Evolutionary conservation across 108 stramenopile genomes (phyloP).

Genomic region (Bacterosira constricta): DNA sequence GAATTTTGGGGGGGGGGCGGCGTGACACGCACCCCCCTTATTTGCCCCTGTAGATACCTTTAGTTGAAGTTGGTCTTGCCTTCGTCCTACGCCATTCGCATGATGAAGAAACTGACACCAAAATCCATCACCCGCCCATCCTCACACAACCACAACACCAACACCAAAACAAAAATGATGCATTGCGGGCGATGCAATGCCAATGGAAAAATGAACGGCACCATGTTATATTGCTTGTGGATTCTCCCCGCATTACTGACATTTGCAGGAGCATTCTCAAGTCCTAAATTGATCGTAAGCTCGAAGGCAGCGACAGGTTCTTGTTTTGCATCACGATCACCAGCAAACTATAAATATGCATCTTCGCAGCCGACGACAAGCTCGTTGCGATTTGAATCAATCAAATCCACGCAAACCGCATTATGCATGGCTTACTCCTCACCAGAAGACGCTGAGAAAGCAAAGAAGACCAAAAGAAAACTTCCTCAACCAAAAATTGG

Average conservation of each 20-base stretch:
- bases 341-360: background rate
- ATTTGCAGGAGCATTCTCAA: background rate
- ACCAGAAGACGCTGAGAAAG: constrained; percentile 23
- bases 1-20: too few species aligned
- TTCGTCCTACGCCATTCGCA: too few species aligned
- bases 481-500: constrained; percentile 65
- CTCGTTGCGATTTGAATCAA: background rate
- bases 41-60: too few species aligned
- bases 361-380: background rate
- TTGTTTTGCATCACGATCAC: background rate
- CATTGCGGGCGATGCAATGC: too few species aligned
- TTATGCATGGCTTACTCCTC: constrained; percentile 24
- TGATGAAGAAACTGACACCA: too few species aligned
- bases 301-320: too few species aligned
- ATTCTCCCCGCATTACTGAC: background rate
- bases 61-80: too few species aligned
- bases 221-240: background rate
- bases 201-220: background rate
- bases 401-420: background rate
- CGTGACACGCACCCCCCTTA: too few species aligned
- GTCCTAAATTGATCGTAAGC: background rate
- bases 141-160: too few species aligned
- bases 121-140: too few species aligned
- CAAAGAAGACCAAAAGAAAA: constrained; percentile 12
- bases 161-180: too few species aligned